Conservation (phyloP, 225 moss, liverwort and hornwort genomes). For the Thuidium tamariscinum region DNA sequence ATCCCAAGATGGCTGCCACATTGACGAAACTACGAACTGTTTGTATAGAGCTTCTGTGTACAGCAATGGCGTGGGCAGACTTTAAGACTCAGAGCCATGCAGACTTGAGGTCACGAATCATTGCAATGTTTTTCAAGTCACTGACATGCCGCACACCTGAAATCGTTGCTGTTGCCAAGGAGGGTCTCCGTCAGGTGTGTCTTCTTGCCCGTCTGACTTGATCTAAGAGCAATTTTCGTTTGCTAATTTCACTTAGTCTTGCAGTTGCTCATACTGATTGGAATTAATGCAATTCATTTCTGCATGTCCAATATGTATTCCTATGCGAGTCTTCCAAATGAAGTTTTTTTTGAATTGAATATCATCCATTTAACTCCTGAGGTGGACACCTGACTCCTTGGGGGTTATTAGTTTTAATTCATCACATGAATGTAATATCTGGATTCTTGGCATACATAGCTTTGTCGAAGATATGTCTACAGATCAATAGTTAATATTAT, state of each 20-base stretch:
- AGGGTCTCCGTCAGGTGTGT: constrained; percentile 92
- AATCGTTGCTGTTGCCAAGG: constrained; percentile 98
- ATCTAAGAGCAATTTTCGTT: neutral
- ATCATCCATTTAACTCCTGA: neutral
- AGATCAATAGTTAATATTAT: neutral
- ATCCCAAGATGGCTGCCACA: constrained; percentile 92
- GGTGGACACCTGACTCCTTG: neutral
- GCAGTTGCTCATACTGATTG: neutral
- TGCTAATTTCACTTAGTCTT: neutral
- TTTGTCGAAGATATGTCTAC: neutral
- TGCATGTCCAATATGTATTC: neutral
- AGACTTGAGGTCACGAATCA: constrained; percentile 90
- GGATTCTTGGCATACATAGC: neutral
- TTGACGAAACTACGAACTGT: constrained; percentile 92
- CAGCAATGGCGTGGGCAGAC: constrained; percentile 99
- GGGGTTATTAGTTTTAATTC: neutral
- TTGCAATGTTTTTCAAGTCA: constrained; percentile 99
- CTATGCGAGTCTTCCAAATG: neutral
- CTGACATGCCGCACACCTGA: constrained; percentile 97
- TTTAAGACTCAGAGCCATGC: constrained; percentile 95
- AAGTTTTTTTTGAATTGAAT: neutral
- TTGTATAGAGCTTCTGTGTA: constrained; percentile 96
- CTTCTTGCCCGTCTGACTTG: neutral
- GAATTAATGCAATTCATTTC: neutral
- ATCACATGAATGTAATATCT: neutral